These are phyloP conservation scores for Erythrobasidium hasegawianum DNA, from an alignment of 1,284 basidiomycete species.

Conservation along the genomic window DNA sequence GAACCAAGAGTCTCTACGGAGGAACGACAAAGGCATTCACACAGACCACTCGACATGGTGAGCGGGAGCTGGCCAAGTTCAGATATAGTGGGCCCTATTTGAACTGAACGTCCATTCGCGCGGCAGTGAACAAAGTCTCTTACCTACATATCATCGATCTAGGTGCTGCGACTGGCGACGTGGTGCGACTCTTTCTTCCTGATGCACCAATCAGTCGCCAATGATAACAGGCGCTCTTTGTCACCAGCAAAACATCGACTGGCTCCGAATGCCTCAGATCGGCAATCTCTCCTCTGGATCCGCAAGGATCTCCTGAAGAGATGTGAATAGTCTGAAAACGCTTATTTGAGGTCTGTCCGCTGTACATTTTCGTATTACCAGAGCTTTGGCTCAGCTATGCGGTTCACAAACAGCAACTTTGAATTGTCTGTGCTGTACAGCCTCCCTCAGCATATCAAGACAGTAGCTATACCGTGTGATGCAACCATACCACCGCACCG, in stretches of 20 bases:
- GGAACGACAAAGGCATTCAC: no score
- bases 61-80: no score
- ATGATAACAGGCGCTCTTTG: conserved; percentile 23
- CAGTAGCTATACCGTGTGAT: conserved; percentile 60
- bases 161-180: conserved; percentile 49
- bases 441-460: no score
- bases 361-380: no score
- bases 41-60: no score
- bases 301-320: conserved; percentile 77
- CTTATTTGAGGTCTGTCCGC: background rate
- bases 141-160: conserved; percentile 52
- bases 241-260: conserved; percentile 47
- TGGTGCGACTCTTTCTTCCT: background rate
- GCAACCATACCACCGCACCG: conserved; percentile 73
- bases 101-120: background rate
- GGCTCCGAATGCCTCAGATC: conserved; percentile 56
- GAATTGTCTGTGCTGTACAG: no score
- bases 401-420: conserved; percentile 61
- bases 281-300: conserved; percentile 63
- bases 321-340: conserved; percentile 50
- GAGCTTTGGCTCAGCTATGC: conserved; percentile 43
- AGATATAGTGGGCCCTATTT: no score
- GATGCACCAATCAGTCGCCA: background rate
- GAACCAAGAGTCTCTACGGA: no score
- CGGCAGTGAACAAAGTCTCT: conserved; percentile 46